Percentiles rank a stretch among this genome's conserved stretches.
These are phyloP conservation scores for Spathaspora gorwiae DNA, from an alignment of 805 yeast species.

Conservation along the genomic window DNA sequence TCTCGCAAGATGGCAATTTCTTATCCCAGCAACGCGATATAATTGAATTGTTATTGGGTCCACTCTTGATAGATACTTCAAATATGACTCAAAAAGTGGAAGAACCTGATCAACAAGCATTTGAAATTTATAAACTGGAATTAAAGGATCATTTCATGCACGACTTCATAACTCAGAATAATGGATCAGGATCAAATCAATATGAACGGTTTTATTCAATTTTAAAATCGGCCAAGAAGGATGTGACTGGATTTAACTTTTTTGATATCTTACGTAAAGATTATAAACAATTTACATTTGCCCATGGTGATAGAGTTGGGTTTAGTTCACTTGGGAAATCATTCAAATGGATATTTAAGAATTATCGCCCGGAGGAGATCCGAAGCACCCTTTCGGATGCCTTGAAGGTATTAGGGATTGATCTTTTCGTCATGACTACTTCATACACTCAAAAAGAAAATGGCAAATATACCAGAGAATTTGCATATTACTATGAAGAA, in stretches of 20 bases:
- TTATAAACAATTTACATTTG: constrained; percentile 64
- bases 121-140: constrained; percentile 30
- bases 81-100: constrained; percentile 64
- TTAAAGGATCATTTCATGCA: not conserved
- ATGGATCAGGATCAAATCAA: not conserved
- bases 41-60: constrained; percentile 53
- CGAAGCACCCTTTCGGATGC: constrained; percentile 16
- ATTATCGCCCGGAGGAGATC: constrained; percentile 20
- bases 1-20: constrained; percentile 2
- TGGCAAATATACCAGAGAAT: constrained; percentile 31
- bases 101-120: constrained; percentile 47
- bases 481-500: constrained; percentile 19
- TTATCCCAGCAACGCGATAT: constrained; percentile 22
- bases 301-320: constrained; percentile 46
- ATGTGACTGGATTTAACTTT: constrained; percentile 56
- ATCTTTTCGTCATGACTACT: constrained; percentile 32
- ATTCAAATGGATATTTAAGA: constrained; percentile 45
- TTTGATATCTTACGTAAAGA: constrained; percentile 73
- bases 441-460: constrained; percentile 33
- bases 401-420: constrained; percentile 17
- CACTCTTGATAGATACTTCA: constrained; percentile 73
- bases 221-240: constrained; percentile 50
- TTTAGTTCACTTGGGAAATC: constrained; percentile 72
- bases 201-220: constrained; percentile 15
- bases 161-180: not conserved